A percentile compares a stretch with the other conserved stretches of the same genome.
Conservation (phyloP, 805 yeast genomes). For the Diddensiella caesifluorescens region DNA sequence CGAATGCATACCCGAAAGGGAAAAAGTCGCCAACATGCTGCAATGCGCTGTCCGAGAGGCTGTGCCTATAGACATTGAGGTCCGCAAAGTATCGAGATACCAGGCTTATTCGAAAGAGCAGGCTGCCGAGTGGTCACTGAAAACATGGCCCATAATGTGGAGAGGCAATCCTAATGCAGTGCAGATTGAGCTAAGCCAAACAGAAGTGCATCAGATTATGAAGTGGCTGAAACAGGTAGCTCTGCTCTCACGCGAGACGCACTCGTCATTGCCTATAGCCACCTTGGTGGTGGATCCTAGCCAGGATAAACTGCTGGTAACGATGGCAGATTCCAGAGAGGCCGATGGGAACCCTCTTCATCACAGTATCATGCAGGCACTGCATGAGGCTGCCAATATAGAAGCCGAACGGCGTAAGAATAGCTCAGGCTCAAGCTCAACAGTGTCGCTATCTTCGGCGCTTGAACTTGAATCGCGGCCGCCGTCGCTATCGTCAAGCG, state of each 20-base stretch:
- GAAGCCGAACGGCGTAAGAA: conserved; percentile 42
- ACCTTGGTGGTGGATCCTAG: conserved; percentile 62
- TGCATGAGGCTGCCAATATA: conserved; percentile 53
- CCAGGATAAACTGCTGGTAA: conserved; percentile 38
- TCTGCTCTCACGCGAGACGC: conserved; percentile 23
- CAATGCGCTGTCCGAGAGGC: conserved; percentile 3
- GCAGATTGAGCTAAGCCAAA: conserved; percentile 41
- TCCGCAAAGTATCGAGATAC: conserved; percentile 46
- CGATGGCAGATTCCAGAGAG: conserved; percentile 38
- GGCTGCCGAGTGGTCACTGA: conserved; percentile 55
- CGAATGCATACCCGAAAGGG: conserved; percentile 28
- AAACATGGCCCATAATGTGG: conserved; percentile 87
- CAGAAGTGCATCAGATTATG: conserved; percentile 44
- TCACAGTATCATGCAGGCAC: conserved; percentile 74
- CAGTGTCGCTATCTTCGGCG: background rate
- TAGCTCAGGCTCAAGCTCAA: conserved; percentile 3
- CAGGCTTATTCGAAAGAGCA: conserved; percentile 71
- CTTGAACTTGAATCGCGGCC: conserved; percentile 4
- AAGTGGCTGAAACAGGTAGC: conserved; percentile 31
- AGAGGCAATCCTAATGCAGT: conserved; percentile 68
- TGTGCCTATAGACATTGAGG: conserved; percentile 7
- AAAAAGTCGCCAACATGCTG: conserved; percentile 16
- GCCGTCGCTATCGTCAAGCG: conserved; percentile 1
- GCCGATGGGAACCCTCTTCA: conserved; percentile 45
- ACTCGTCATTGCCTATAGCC: conserved; percentile 41